Evolutionary conservation across 1,284 basidiomycete species (phyloP).

Genomic region (Mixia osmundae): DNA sequence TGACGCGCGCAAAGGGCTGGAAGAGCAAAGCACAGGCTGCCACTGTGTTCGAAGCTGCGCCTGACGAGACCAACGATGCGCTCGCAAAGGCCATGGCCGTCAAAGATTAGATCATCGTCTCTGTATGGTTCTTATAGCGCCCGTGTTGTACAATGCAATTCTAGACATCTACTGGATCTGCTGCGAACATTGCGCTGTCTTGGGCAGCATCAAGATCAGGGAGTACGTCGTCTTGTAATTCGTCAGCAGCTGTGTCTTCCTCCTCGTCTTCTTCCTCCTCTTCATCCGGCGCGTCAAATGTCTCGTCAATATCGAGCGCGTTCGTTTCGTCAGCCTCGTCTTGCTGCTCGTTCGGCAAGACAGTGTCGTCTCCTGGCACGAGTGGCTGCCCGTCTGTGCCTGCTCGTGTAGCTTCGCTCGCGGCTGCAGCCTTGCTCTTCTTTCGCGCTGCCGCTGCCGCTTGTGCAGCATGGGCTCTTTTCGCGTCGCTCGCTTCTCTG

Average conservation of each 20-base stretch:
- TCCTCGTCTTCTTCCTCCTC: conserved; percentile 6
- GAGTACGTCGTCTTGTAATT: too few species aligned
- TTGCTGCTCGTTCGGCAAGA: conserved; percentile 9
- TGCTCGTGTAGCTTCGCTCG: too few species aligned
- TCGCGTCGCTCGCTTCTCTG: too few species aligned
- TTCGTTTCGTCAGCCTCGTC: conserved; percentile 14
- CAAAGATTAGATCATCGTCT: not conserved
- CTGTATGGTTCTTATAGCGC: not conserved
- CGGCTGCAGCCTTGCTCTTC: too few species aligned
- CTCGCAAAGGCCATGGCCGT: not conserved
- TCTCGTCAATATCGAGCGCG: conserved; percentile 18
- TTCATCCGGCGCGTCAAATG: conserved; percentile 18
- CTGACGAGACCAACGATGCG: conserved; percentile 3
- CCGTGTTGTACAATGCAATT: not conserved
- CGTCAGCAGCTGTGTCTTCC: conserved; percentile 25
- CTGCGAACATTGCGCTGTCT: too few species aligned
- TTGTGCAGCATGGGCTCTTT: too few species aligned
- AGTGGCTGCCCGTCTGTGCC: too few species aligned
- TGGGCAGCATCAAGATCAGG: too few species aligned
- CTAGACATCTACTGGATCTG: conserved; percentile 20
- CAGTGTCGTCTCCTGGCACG: conserved; percentile 14
- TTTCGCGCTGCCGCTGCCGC: too few species aligned
- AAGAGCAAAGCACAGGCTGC: conserved; percentile 1
- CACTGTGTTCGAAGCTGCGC: conserved; percentile 8
- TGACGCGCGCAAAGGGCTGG: conserved; percentile 8